Percentiles rank a stretch among this genome's conserved stretches.
These are phyloP conservation scores for Colletotrichum higginsianum DNA, from an alignment of 2,329 filamentous ascomycete genomes.

Conservation along the genomic window DNA sequence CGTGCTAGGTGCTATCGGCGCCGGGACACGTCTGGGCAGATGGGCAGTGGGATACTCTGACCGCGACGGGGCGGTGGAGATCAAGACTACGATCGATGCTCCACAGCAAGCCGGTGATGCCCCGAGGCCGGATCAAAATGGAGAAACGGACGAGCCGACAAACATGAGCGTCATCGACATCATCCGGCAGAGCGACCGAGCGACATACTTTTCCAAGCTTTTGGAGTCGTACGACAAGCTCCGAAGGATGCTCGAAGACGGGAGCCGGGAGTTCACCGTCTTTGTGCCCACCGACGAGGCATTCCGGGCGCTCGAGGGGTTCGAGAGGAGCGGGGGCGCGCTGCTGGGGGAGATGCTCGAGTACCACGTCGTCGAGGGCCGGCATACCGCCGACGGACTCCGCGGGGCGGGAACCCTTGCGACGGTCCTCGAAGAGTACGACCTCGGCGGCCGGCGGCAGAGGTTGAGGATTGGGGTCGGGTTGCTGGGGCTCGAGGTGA, in stretches of 20 bases:
- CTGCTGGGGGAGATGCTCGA: constrained; percentile 60
- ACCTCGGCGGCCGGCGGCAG: constrained; percentile 15
- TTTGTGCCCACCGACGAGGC: constrained; percentile 31
- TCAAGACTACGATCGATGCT: not conserved
- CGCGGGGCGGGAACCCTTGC: not conserved
- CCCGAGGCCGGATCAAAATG: not conserved
- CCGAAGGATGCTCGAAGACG: not conserved
- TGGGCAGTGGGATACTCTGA: not conserved
- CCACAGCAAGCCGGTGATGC: too few species aligned
- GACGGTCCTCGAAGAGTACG: constrained; percentile 6
- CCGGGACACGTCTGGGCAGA: not conserved
- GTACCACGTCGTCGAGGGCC: constrained; percentile 27
- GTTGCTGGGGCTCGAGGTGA: not conserved
- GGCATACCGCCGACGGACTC: not conserved
- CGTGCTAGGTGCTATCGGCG: not conserved
- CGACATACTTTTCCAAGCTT: constrained; percentile 11
- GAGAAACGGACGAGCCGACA: not conserved
- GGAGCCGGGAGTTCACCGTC: not conserved
- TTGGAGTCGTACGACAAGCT: constrained; percentile 6
- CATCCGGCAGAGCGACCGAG: not conserved
- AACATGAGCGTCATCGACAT: not conserved
- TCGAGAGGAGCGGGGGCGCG: not conserved
- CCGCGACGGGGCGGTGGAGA: not conserved
- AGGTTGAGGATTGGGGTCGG: not conserved
- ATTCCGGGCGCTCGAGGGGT: not conserved